Base-by-base conservation (phyloP, 2,329 filamentous ascomycete genomes). In the Diatrype stigma region DNA sequence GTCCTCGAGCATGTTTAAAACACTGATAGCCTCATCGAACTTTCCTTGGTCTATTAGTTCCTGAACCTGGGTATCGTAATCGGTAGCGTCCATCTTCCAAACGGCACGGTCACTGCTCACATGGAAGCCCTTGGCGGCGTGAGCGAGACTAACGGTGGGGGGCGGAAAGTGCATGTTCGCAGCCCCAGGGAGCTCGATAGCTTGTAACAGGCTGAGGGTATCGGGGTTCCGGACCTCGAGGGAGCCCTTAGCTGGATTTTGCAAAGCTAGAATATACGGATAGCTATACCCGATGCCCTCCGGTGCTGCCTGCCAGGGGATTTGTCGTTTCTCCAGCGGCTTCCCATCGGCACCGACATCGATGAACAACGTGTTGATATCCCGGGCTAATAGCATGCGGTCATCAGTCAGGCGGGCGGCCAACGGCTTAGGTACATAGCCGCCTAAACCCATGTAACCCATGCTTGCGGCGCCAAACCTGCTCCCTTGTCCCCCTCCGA, bases 271-370 rank as follows among this genome's bases (percentile, higher is more conserved):
- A 50, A 99, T 85, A 66, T 96, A 99, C 0, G 94, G 94, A 67
- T 99, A 99, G 21, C 92, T 96, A 68, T 96, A 99, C 21, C 93
- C 94, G 52, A 99, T 86, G 50, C 87, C 87, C 62, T 96, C 92
- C 1, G 94, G 95, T 1, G 93, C 90, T 32, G 82, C 77, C 40
- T 85, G 82, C 94, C 94, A 99, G 1, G 91, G 91, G n/a, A 99
- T 85, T 66, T 97, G 92, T 50, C 87, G 80, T 69, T 89, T 90
- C 42, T 92, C 87, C 32, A 95, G 67, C 0, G 91, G 80, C 59
- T 90, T 92, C 4, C 92, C 94, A 28, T 90, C 80, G 11, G 87
- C 82, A 51, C 94, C 87, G 57, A 96, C 82, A 52, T 94, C 87
- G 58, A 96, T 88, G 67, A 99, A 99, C 48, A 96, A 74, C 1